These are phyloP conservation scores for Nicotiana paniculata DNA, from an alignment of 257 asterid genomes.

Conservation along the genomic window DNA sequence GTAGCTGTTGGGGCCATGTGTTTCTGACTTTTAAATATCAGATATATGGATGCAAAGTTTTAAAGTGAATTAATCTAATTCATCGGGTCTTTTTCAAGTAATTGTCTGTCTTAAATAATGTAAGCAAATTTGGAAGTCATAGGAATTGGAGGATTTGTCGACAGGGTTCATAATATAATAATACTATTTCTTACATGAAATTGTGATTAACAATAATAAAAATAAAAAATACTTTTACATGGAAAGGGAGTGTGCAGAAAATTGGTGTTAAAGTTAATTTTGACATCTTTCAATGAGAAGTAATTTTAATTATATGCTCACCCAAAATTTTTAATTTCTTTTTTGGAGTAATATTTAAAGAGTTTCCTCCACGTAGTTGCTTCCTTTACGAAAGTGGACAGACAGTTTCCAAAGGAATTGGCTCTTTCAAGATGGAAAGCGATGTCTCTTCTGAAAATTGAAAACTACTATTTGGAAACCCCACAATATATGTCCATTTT, in stretches of 20 bases:
- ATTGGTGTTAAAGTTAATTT: too few species aligned
- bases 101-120: background rate
- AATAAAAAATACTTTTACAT: too few species aligned
- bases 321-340: too few species aligned
- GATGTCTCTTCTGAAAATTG: background rate
- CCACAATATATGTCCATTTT: background rate
- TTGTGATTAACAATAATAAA: too few species aligned
- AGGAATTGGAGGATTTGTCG: too few species aligned
- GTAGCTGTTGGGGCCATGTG: background rate
- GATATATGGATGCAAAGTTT: background rate
- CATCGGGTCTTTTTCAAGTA: background rate
- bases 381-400: background rate
- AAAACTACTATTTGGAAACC: background rate
- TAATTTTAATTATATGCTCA: too few species aligned
- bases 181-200: too few species aligned
- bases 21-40: background rate
- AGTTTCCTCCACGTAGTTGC: background rate
- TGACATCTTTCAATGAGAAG: too few species aligned
- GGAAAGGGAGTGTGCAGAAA: too few species aligned
- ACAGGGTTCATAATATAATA: too few species aligned
- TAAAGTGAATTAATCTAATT: background rate
- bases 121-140: background rate
- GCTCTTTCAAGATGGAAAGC: background rate
- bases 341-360: background rate
- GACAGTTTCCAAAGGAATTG: background rate